Evolutionary conservation across 345 rosid genomes (phyloP).

Genomic region (Arabidopsis arenosa): DNA sequence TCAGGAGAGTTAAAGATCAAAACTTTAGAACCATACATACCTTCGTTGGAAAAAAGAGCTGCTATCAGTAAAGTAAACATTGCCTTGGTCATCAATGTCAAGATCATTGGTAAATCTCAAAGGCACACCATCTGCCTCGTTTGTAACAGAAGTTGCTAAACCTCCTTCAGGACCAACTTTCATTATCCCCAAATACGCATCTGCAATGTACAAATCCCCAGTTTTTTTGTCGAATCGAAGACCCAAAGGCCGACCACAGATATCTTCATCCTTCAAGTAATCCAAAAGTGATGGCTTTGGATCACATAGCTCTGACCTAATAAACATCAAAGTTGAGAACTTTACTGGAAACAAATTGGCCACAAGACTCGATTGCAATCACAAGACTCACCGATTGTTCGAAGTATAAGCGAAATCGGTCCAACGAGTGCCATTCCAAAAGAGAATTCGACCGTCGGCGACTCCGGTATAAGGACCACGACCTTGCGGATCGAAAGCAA

Average conservation of each 20-base stretch:
- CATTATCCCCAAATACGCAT: constrained; percentile 90
- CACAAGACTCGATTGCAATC: neutral
- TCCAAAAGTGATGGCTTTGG: constrained; percentile 58
- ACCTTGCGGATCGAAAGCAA: constrained; percentile 45
- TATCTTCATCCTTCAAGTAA: constrained; percentile 79
- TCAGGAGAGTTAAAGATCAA: constrained; percentile 14
- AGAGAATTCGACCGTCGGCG: constrained; percentile 45
- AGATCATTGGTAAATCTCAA: constrained; percentile 85
- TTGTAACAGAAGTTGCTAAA: constrained; percentile 69
- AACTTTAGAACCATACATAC: constrained; percentile 41
- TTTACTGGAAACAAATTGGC: neutral
- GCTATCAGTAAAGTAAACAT: constrained; percentile 91
- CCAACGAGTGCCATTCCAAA: constrained; percentile 44
- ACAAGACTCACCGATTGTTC: constrained; percentile 43
- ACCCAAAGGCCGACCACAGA: constrained; percentile 94
- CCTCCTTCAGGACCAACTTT: constrained; percentile 93
- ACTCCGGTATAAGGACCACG: constrained; percentile 50
- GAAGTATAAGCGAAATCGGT: constrained; percentile 39
- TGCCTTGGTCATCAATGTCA: constrained; percentile 86
- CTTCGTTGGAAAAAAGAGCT: constrained; percentile 82
- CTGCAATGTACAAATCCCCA: constrained; percentile 89
- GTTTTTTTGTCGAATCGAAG: constrained; percentile 77
- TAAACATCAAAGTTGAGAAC: constrained; percentile 1
- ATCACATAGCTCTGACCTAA: constrained; percentile 74
- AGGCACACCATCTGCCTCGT: constrained; percentile 85